phyloP scores from a whole-genome alignment of 192 early-diverging fungal genomes.

The Piromyces sp. region DNA sequence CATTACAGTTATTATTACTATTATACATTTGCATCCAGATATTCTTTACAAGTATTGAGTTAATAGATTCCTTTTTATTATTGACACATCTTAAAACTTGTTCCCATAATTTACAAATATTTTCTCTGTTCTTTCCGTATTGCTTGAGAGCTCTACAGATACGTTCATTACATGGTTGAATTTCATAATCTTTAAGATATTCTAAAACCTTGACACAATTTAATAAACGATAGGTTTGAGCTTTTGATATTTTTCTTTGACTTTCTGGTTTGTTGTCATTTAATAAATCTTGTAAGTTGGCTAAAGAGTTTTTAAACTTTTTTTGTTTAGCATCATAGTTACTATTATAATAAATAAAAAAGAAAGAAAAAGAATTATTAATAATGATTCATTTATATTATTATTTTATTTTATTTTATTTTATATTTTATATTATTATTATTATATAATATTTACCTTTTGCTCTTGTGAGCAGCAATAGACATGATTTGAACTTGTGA shows the following conservation, averaged over 20 bases:
- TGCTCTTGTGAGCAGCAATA: too few relatives aligned
- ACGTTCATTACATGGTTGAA: background rate
- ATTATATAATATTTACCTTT: too few relatives aligned
- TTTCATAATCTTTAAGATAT: background rate
- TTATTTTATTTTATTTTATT: too few relatives aligned
- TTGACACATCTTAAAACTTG: background rate
- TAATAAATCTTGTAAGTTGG: too few relatives aligned
- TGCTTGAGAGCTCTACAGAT: background rate
- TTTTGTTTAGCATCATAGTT: too few relatives aligned
- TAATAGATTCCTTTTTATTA: background rate
- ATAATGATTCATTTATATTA: too few relatives aligned
- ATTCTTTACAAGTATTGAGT: background rate
- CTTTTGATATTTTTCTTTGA: background rate
- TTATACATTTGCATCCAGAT: background rate
- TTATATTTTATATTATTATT: too few relatives aligned
- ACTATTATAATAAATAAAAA: too few relatives aligned
- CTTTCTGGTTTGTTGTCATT: too few relatives aligned
- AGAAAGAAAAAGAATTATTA: too few relatives aligned
- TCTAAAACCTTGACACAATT: background rate
- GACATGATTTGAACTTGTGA: too few relatives aligned
- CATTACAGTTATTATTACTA: background rate
- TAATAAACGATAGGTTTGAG: background rate
- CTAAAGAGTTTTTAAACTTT: too few relatives aligned
- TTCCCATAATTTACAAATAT: background rate
- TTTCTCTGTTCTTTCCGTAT: background rate